Percentiles rank a stretch among this genome's conserved stretches.
Conservation (phyloP, 192 early-diverging fungal species). For the Podila epicladia region DNA sequence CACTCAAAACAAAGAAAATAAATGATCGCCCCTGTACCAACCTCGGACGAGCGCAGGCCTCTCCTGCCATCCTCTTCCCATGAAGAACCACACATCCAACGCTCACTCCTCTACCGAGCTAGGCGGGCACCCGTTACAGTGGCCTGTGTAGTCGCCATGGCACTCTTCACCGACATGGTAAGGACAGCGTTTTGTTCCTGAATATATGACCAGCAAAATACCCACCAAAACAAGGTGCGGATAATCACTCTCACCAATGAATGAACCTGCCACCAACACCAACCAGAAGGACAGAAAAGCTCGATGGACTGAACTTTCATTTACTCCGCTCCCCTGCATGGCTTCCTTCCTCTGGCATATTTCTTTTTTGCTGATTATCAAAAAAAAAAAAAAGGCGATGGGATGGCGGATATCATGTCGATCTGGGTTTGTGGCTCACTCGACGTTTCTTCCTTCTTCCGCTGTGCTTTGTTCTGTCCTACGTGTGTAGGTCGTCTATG, state of each 20-base stretch:
- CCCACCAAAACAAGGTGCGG: too few species aligned
- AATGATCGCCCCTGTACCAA: slow-evolving; percentile 37
- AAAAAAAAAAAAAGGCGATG: too few species aligned
- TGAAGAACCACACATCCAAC: not conserved
- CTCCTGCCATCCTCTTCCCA: slow-evolving; percentile 5
- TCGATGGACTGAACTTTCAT: too few species aligned
- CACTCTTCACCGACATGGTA: slow-evolving; percentile 68
- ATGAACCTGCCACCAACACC: too few species aligned
- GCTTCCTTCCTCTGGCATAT: too few species aligned
- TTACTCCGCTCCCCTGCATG: too few species aligned
- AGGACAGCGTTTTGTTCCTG: too few species aligned
- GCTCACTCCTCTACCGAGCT: slow-evolving; percentile 27
- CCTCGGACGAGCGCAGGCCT: slow-evolving; percentile 24
- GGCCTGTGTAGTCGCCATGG: slow-evolving; percentile 61
- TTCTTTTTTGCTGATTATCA: slow-evolving; percentile 16
- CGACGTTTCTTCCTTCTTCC: not conserved
- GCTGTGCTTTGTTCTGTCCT: slow-evolving; percentile 51
- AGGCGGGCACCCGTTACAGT: slow-evolving; percentile 49
- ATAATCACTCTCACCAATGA: too few species aligned
- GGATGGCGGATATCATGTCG: too few species aligned
- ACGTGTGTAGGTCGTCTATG: slow-evolving; percentile 68
- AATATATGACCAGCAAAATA: too few species aligned
- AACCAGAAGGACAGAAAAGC: too few species aligned
- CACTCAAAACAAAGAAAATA: not conserved
- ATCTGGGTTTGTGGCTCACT: too few species aligned